Evolutionary conservation across 2,329 filamentous ascomycete species (phyloP).

Genomic region (Ceratocystis eucalypticola): DNA sequence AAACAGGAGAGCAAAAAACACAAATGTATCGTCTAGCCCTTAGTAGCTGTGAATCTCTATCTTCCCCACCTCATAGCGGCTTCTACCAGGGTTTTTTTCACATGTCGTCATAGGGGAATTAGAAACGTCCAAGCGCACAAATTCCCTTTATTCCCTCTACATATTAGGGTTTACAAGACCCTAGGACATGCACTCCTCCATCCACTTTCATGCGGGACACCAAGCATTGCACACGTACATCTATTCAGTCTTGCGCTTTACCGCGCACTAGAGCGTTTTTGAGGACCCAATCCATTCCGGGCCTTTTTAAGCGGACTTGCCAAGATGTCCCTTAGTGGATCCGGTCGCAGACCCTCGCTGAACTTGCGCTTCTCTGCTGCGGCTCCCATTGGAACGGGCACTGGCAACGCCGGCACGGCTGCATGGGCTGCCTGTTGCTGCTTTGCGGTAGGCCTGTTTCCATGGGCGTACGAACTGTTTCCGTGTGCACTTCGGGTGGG

Average conservation of each 20-base stretch:
- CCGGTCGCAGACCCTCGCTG: constrained; percentile 22
- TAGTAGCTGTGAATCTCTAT: neutral
- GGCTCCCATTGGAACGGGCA: constrained; percentile 10
- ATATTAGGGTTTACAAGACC: neutral
- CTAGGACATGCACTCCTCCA: neutral
- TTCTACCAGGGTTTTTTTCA: neutral
- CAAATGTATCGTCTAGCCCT: neutral
- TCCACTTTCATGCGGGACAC: neutral
- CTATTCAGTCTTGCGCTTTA: neutral
- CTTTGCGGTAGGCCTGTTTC: too few relatives aligned
- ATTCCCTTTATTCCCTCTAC: neutral
- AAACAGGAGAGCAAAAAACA: neutral
- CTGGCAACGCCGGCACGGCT: neutral
- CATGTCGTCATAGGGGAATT: neutral
- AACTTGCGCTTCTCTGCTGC: constrained; percentile 19
- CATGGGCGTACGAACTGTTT: neutral
- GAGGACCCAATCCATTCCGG: neutral
- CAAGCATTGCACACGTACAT: neutral
- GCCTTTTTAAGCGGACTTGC: constrained; percentile 13
- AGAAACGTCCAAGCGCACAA: neutral
- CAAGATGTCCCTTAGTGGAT: constrained; percentile 23
- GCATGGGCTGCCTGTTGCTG: too few relatives aligned
- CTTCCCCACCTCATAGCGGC: too few relatives aligned
- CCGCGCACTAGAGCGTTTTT: constrained; percentile 3
- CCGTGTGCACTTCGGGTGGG: neutral